Percentiles rank a stretch among this genome's conserved stretches.
phyloP scores from a whole-genome alignment of 192 early-diverging fungal genomes.

The Phycomyces nitens region DNA sequence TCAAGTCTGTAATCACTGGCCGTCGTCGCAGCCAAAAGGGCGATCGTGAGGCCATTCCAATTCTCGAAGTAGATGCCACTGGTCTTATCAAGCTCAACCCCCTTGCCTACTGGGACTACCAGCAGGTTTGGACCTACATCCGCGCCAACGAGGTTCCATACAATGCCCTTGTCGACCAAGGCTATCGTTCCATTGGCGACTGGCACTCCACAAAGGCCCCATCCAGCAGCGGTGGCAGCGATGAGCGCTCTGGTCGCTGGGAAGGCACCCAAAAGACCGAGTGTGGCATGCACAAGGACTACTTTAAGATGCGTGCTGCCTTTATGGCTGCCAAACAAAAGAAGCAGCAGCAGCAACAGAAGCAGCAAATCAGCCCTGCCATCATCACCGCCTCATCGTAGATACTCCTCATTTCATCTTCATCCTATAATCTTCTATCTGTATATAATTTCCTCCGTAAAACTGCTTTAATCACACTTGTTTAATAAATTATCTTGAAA shows the following conservation, averaged over 20 bases:
- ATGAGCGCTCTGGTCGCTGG: slow-evolving; percentile 90
- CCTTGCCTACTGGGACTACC: slow-evolving; percentile 87
- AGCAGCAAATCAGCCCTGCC: slow-evolving; percentile 3
- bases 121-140: slow-evolving; percentile 85
- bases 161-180: slow-evolving; percentile 83
- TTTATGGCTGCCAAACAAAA: slow-evolving; percentile 77
- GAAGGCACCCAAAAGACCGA: slow-evolving; percentile 84
- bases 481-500: no score
- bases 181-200: slow-evolving; percentile 92
- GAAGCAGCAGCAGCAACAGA: slow-evolving; percentile 43
- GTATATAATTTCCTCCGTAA: no score
- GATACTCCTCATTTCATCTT: no score
- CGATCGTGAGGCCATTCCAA: slow-evolving; percentile 68
- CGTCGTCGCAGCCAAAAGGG: slow-evolving; percentile 85
- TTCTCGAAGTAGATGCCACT: slow-evolving; percentile 81
- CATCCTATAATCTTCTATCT: no score
- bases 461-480: no score
- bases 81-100: slow-evolving; percentile 91
- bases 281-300: slow-evolving; percentile 96
- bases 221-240: slow-evolving; percentile 53
- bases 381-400: no score
- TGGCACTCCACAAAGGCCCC: slow-evolving; percentile 83
- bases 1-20: slow-evolving; percentile 84
- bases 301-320: slow-evolving; percentile 85
- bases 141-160: slow-evolving; percentile 84